Base-by-base conservation (phyloP, 2,329 filamentous ascomycete genomes). In the Dactylellina haptotyla region DNA sequence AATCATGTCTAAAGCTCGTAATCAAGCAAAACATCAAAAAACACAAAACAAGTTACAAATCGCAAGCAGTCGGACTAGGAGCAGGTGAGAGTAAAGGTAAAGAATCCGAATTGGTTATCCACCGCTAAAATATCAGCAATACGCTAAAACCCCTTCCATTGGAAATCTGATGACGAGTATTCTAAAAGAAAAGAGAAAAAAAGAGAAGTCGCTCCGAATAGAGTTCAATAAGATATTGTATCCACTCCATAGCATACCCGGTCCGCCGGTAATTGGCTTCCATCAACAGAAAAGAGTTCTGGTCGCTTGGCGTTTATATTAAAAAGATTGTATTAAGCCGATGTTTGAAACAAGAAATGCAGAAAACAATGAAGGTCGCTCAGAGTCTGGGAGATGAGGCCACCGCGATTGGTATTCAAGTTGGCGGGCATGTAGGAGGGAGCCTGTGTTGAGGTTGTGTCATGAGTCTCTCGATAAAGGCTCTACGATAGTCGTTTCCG, bases 1-100 rank as follows among this genome's bases (percentile, higher is more conserved):
- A 75, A 69, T 64, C 67, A 65, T 65, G 66, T 71, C 76, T 64
- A 71, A 66, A 58, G 76, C 73, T 63, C 77, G 58, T 63, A 70
- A 75, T 67, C 63, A 48, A 48, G 59, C 59, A 37, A 64, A 30
- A 57, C 14, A n/a, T n/a, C n/a, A 37, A 16, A 48, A 32, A 57
- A 66, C 23, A 48, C 54, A 32, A 37, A 30, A 53, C 34, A 14
- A 58, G 26, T 23, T 16, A 43, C 10, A 43, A 37, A 23, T 32
- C 41, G 20, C 43, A 32, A 43, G 43, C 45, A 59, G 59, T 37
- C 39, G 23, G 37, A 39, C 50, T 51, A 71, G 32, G 46, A 32
- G 34, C 53, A 26, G 46, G 23, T 62, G 16, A 43, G n/a, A 12
- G 23, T 20, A 57, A 51, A 56, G 41, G 46, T 56, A 50, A 62